These are phyloP conservation scores for Moesziomyces parantarcticus DNA, from an alignment of 1,284 basidiomycete species.

Conservation along the genomic window DNA sequence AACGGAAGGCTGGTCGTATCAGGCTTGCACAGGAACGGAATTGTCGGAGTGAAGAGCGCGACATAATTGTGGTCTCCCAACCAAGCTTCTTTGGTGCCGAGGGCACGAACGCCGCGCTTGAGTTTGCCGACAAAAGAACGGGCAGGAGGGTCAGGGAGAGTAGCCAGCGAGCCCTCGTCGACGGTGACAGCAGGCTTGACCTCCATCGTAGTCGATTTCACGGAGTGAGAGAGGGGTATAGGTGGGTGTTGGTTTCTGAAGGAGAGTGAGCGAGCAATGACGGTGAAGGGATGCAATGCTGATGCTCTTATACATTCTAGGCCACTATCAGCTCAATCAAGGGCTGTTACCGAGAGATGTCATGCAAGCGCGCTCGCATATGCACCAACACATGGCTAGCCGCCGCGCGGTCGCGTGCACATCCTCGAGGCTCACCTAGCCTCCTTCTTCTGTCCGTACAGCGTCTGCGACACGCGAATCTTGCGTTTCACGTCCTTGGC, in stretches of 20 bases:
- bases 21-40: constrained; percentile 23
- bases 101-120: constrained; percentile 13
- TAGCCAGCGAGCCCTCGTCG: constrained; percentile 25
- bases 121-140: constrained; percentile 18
- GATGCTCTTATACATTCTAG: neutral
- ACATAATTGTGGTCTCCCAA: constrained; percentile 35
- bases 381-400: neutral
- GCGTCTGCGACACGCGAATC: neutral
- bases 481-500: neutral
- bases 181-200: constrained; percentile 17
- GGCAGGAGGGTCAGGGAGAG: constrained; percentile 12
- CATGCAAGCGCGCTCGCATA: neutral
- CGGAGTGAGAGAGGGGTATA: neutral
- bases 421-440: neutral
- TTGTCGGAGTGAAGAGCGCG: constrained; percentile 26
- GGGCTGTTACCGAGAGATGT: neutral
- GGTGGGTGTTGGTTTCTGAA: neutral
- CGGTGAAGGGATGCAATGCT: neutral
- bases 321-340: too few species aligned
- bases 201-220: constrained; percentile 7
- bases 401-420: neutral
- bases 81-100: constrained; percentile 31
- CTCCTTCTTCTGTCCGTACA: neutral
- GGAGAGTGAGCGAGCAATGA: neutral
- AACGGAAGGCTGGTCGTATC: constrained; percentile 17